A percentile compares a stretch with the other conserved stretches of the same genome.
Evolutionary conservation across 345 rosid genomes (phyloP).

Genomic region (Turnera subulata): DNA sequence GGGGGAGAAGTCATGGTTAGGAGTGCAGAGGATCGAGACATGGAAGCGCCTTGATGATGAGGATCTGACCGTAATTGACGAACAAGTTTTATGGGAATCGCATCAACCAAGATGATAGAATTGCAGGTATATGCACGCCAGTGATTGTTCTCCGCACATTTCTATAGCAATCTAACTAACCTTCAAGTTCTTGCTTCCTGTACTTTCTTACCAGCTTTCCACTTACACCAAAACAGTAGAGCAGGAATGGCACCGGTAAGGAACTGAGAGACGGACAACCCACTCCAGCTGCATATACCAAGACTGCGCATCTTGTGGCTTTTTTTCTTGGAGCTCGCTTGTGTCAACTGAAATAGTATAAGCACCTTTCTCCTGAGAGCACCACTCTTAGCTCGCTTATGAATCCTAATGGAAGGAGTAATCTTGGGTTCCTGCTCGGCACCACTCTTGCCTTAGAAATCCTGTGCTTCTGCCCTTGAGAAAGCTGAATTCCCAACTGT

Average conservation of each 20-base stretch:
- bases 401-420: slow-evolving; percentile 11
- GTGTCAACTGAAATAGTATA: no score
- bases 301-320: no score
- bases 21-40: slow-evolving; percentile 53
- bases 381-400: no score
- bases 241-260: no score
- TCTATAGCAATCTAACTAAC: no score
- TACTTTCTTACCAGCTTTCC: no score
- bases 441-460: slow-evolving; percentile 28
- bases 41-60: slow-evolving; percentile 88
- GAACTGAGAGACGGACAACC: no score
- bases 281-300: no score
- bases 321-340: no score
- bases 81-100: slow-evolving; percentile 63
- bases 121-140: not conserved
- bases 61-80: slow-evolving; percentile 61
- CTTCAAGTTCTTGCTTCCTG: not conserved
- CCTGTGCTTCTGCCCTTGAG: slow-evolving; percentile 29
- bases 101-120: slow-evolving; percentile 11
- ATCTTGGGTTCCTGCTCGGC: slow-evolving; percentile 18
- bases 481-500: slow-evolving; percentile 29
- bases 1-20: slow-evolving; percentile 47
- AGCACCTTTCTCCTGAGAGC: no score
- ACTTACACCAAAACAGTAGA: no score
- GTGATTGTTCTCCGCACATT: no score